phyloP scores from a whole-genome alignment of 805 yeast species.

The Lipomyces spencermartinsiae region DNA sequence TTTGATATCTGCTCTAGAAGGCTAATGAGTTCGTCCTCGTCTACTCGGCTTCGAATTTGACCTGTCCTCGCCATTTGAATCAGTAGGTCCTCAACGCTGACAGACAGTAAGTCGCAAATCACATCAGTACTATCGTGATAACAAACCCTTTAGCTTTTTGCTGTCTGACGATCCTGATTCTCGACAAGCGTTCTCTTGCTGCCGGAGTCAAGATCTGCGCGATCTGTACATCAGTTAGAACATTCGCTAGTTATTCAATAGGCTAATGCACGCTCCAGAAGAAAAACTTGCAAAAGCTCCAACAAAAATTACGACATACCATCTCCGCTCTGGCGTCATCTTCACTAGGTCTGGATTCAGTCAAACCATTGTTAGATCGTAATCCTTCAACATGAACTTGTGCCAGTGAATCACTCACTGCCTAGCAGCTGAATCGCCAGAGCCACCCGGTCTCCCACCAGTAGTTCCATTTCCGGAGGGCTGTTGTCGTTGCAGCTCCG shows the following conservation, averaged over 20 bases:
- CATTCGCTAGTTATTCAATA: not conserved
- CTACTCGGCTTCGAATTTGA: slow-evolving; percentile 72
- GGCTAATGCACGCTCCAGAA: not conserved
- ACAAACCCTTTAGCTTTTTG: slow-evolving; percentile 77
- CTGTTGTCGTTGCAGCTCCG: slow-evolving; percentile 69
- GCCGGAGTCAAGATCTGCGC: slow-evolving; percentile 77
- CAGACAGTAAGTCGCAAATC: not conserved
- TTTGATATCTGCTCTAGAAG: slow-evolving; percentile 82
- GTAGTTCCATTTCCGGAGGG: slow-evolving; percentile 30
- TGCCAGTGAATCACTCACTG: slow-evolving; percentile 9
- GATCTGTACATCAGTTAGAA: slow-evolving; percentile 46
- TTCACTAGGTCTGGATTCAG: slow-evolving; percentile 18
- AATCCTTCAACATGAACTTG: not conserved
- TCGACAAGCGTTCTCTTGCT: slow-evolving; percentile 85
- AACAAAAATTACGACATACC: slow-evolving; percentile 15
- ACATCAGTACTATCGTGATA: not conserved
- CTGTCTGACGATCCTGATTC: slow-evolving; percentile 88
- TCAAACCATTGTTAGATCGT: not conserved
- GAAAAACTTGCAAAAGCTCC: not conserved
- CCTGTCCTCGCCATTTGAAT: slow-evolving; percentile 77
- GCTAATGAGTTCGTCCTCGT: slow-evolving; percentile 81
- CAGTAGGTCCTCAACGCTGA: slow-evolving; percentile 76
- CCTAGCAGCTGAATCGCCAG: slow-evolving; percentile 12
- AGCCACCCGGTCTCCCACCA: slow-evolving; percentile 12
- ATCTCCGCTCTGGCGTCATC: slow-evolving; percentile 35